phyloP scores from a whole-genome alignment of 1,284 basidiomycete species.

The Kalmanozyma brasiliensis region DNA sequence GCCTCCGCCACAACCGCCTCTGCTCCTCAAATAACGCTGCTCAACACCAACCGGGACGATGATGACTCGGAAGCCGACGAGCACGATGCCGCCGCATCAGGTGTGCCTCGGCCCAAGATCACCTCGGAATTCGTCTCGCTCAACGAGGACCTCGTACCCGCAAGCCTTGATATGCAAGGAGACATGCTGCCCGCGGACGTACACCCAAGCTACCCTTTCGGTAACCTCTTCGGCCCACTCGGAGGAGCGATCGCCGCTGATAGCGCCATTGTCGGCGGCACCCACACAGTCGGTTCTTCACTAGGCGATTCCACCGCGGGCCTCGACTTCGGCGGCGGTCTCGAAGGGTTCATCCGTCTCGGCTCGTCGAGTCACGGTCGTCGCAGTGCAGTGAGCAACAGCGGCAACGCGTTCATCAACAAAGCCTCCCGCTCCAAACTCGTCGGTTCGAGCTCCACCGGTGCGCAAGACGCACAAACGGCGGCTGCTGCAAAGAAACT shows the following conservation, averaged over 20 bases:
- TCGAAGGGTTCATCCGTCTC: conserved; percentile 30
- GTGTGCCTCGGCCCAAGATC: conserved; percentile 40
- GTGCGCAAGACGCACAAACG: conserved; percentile 9
- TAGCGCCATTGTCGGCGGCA: conserved; percentile 40
- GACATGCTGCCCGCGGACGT: conserved; percentile 61
- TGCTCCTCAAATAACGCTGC: too few relatives aligned
- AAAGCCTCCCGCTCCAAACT: conserved; percentile 40
- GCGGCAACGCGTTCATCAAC: conserved; percentile 44
- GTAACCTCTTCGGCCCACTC: conserved; percentile 49
- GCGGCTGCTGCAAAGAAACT: conserved; percentile 24
- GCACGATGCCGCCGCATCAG: conserved; percentile 5
- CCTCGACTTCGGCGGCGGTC: conserved; percentile 42
- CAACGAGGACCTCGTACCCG: conserved; percentile 57
- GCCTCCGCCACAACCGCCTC: conserved; percentile 32
- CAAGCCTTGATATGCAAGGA: conserved; percentile 51
- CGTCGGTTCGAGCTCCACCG: conserved; percentile 29
- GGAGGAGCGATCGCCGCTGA: conserved; percentile 38
- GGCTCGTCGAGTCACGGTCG: conserved; percentile 34
- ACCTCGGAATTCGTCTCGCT: conserved; percentile 40
- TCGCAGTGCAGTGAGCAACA: conserved; percentile 28
- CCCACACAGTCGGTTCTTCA: too few relatives aligned
- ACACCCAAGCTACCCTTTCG: conserved; percentile 60
- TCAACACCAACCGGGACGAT: conserved; percentile 32
- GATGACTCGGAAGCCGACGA: conserved; percentile 32
- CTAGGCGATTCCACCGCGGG: too few relatives aligned